Conservation (phyloP, 164 flowering plant genomes). For the Tinospora cordifolia region DNA sequence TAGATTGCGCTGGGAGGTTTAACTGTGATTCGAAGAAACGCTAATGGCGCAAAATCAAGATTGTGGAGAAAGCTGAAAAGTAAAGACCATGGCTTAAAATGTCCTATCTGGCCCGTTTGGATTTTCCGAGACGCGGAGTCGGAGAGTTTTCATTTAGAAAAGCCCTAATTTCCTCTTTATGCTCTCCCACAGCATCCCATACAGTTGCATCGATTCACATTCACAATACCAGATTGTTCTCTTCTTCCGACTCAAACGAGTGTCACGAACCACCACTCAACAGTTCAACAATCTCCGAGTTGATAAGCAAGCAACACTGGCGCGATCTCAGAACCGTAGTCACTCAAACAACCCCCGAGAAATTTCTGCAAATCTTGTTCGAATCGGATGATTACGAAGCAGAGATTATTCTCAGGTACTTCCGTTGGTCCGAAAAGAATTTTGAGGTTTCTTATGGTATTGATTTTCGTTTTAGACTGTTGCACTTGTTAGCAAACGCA, state of each 20-base stretch:
- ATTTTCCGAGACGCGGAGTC: conserved; percentile 1
- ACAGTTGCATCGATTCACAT: not conserved
- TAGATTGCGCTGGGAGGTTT: too few species aligned
- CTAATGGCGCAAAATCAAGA: too few species aligned
- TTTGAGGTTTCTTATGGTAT: conserved; percentile 9
- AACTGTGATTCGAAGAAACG: too few species aligned
- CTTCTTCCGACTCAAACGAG: not conserved
- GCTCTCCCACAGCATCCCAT: not conserved
- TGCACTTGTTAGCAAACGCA: conserved; percentile 13
- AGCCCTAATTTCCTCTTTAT: not conserved
- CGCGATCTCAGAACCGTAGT: conserved; percentile 16
- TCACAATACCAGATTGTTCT: too few species aligned
- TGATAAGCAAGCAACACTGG: conserved; percentile 26
- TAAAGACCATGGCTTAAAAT: not conserved
- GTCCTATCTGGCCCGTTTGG: not conserved
- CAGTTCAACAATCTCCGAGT: conserved; percentile 8
- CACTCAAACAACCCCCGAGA: conserved; percentile 8
- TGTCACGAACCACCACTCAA: too few species aligned
- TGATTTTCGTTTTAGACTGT: conserved; percentile 13
- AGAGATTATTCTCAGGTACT: conserved; percentile 15
- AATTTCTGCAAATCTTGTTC: conserved; percentile 16
- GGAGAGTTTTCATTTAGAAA: not conserved
- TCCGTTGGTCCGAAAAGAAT: conserved; percentile 26
- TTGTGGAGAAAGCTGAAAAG: too few species aligned
- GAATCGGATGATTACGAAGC: conserved; percentile 12